Conservation (phyloP, 352 stramenopile species). For the Pythium phragmiticola region DNA sequence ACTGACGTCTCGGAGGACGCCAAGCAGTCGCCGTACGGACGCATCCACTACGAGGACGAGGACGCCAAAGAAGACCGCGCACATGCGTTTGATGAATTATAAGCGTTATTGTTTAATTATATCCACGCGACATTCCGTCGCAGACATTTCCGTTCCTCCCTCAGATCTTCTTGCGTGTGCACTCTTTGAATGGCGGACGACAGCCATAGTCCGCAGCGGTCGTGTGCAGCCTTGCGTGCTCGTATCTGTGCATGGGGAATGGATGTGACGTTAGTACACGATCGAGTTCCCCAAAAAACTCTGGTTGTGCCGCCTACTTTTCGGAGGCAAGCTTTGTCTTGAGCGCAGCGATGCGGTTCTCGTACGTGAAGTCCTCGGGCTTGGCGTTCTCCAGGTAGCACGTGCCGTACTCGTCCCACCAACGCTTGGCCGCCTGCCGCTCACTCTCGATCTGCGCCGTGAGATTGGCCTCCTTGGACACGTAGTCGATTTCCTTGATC, state of each 20-base stretch:
- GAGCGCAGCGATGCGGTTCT: constrained; percentile 71
- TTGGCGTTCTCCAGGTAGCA: constrained; percentile 79
- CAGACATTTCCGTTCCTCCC: not conserved
- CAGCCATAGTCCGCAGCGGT: constrained; percentile 69
- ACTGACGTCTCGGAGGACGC: not conserved
- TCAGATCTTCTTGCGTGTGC: constrained; percentile 31
- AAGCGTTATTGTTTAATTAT: not conserved
- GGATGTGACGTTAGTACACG: not conserved
- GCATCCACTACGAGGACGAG: constrained; percentile 11
- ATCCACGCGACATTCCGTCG: not conserved
- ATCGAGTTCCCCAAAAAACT: not conserved
- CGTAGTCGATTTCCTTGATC: constrained; percentile 77
- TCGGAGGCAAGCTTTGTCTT: constrained; percentile 58
- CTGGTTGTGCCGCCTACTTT: constrained; percentile 38
- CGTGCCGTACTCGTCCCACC: constrained; percentile 80
- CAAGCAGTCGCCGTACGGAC: constrained; percentile 5
- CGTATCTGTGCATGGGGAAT: constrained; percentile 33
- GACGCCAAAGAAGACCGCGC: not conserved
- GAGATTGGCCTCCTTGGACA: constrained; percentile 82
- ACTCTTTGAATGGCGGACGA: constrained; percentile 74
- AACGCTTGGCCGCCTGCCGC: constrained; percentile 68
- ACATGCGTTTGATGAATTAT: constrained; percentile 4
- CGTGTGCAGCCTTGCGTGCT: constrained; percentile 51
- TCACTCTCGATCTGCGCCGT: constrained; percentile 84
- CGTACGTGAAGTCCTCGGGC: constrained; percentile 81